Base-by-base conservation (phyloP, 163 green algal genomes). In the Scenedesmus sp. region DNA sequence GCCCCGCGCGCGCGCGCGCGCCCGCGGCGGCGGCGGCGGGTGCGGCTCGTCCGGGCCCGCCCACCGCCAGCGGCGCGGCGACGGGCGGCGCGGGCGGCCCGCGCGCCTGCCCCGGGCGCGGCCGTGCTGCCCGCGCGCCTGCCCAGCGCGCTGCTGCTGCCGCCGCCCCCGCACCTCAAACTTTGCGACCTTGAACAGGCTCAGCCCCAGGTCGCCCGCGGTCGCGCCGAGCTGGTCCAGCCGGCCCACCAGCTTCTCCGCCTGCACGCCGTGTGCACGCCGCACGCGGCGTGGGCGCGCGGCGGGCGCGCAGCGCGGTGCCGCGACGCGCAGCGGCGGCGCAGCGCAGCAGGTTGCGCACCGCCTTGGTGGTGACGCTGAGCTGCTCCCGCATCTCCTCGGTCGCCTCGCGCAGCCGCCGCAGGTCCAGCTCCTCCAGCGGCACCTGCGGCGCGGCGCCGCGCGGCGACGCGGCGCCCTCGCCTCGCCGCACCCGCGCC, bases 171-270 rank as follows among this genome's bases (percentile, higher is more conserved):
- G 33, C 71, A 86, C 85, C 78, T 89, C 85, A 58, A 85, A 87
- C 60, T 85, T 87, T 18, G 81, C 79, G 28, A 86, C 58, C 63
- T 87, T 87, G 60, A 89, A 85, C 1, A 87, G 54, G 26, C 67
- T 79, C 14, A 89, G 77, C 6, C 85, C 85, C 15, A 89, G 72
- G 70, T 89, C 85, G 18, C 85, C 85, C n/a, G 64, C 53, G 6
- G 78, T 79, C 22, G 65, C 60, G 9, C 78, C 79, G 67, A 88
- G 67, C 50, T 75, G 42, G 56, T 88, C 83, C 60, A 88, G 71
- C 42, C 72, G 79, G 45, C 71, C 84, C 11, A 88, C 76, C 54
- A 85, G 63, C 15, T 78, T 63, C 71, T 88, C 83, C 54, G 83
- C 83, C 82, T 89, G 73, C 24, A 65, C 18, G 39, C 39, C 6